Percentiles rank a stretch among this genome's conserved stretches.
Conservation (phyloP, 83 land plant species). For the Thuja plicata region DNA sequence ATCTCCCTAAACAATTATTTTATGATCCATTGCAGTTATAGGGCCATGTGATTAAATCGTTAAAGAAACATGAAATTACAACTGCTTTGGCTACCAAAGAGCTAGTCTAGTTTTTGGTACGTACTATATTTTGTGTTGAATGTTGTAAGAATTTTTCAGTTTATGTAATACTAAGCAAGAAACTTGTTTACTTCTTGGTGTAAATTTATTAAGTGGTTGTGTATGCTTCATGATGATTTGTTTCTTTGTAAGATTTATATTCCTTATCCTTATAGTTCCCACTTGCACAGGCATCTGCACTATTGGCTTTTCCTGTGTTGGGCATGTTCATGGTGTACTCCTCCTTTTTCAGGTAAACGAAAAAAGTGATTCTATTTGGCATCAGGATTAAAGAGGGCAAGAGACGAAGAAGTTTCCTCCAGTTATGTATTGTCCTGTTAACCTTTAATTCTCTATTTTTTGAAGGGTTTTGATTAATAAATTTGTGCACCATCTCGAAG, state of each 20-base stretch:
- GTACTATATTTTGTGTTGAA: background rate
- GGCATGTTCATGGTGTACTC: constrained; percentile 18
- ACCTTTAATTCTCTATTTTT: background rate
- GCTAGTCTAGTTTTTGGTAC: constrained; percentile 69
- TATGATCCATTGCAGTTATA: constrained; percentile 30
- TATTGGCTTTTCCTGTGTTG: constrained; percentile 47
- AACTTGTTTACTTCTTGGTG: background rate
- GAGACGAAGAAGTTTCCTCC: background rate
- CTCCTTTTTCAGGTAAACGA: constrained; percentile 20
- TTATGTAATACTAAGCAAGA: background rate
- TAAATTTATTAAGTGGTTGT: too few species aligned
- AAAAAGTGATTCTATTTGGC: too few species aligned
- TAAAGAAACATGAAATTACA: constrained; percentile 46
- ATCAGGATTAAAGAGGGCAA: background rate
- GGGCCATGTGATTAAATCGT: constrained; percentile 25
- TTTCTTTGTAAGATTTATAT: background rate
- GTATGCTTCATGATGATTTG: background rate
- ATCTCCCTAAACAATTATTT: background rate
- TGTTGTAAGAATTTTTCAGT: background rate
- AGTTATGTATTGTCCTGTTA: background rate
- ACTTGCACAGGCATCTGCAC: constrained; percentile 44
- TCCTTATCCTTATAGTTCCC: background rate
- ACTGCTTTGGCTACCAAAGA: constrained; percentile 58
- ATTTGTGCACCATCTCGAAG: background rate
- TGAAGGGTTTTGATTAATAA: background rate